phyloP scores from a whole-genome alignment of 805 yeast genomes.

The Wickerhamiella spandovensis region DNA sequence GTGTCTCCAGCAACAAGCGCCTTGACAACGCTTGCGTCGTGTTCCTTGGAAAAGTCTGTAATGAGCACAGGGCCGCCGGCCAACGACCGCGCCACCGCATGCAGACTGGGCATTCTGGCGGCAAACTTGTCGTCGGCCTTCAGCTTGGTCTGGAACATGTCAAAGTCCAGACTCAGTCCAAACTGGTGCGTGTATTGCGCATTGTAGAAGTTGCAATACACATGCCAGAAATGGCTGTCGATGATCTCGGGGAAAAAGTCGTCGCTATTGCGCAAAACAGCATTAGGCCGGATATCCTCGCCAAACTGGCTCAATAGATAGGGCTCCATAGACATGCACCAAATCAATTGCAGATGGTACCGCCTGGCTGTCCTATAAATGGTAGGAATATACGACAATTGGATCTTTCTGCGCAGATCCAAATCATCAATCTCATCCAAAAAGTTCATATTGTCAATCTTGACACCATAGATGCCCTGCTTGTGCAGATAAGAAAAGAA shows the following conservation, averaged over 20 bases:
- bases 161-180: slow-evolving; percentile 20
- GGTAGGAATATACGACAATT: slow-evolving; percentile 18
- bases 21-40: slow-evolving; percentile 13
- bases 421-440: slow-evolving; percentile 16
- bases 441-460: slow-evolving; percentile 20
- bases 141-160: slow-evolving; percentile 21
- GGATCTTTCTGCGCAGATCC: slow-evolving; percentile 10
- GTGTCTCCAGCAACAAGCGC: slow-evolving; percentile 6
- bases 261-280: slow-evolving; percentile 22
- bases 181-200: slow-evolving; percentile 16
- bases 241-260: slow-evolving; percentile 22
- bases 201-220: slow-evolving; percentile 19
- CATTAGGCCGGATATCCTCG: slow-evolving; percentile 7
- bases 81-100: slow-evolving; percentile 20
- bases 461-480: slow-evolving; percentile 19
- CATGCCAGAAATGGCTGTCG: slow-evolving; percentile 21
- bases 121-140: not conserved
- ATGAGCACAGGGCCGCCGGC: slow-evolving; percentile 24
- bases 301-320: slow-evolving; percentile 9
- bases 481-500: slow-evolving; percentile 17
- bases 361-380: slow-evolving; percentile 13
- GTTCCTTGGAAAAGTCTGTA: slow-evolving; percentile 18
- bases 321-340: slow-evolving; percentile 22
- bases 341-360: slow-evolving; percentile 17
- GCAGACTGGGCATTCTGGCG: slow-evolving; percentile 12